These are phyloP conservation scores for Sugiyamaella paludigena DNA, from an alignment of 1,139 yeast species.

Conservation along the genomic window DNA sequence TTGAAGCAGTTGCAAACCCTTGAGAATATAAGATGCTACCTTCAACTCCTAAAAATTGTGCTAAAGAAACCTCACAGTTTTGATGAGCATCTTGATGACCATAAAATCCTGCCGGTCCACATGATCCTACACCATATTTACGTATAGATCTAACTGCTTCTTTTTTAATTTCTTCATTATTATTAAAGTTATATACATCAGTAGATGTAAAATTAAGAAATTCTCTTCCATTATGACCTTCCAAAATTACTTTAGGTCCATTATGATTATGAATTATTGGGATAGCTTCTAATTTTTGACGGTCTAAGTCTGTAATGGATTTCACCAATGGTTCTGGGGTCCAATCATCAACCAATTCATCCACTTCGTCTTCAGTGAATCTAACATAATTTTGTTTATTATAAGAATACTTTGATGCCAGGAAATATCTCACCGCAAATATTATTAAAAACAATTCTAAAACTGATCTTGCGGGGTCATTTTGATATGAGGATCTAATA, in stretches of 20 bases:
- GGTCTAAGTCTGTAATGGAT: constrained; percentile 50
- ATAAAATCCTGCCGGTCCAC: constrained; percentile 97
- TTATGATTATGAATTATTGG: constrained; percentile 64
- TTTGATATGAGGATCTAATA: constrained; percentile 82
- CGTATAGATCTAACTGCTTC: constrained; percentile 60
- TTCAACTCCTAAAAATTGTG: constrained; percentile 73
- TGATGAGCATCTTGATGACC: constrained; percentile 95
- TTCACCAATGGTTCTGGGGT: constrained; percentile 78
- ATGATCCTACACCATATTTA: constrained; percentile 91
- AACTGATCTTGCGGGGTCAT: constrained; percentile 89
- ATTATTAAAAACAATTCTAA: constrained; percentile 74
- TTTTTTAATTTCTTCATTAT: constrained; percentile 48
- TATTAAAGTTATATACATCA: constrained; percentile 60
- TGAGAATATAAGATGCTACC: constrained; percentile 87
- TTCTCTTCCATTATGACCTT: constrained; percentile 23
- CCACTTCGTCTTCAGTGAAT: constrained; percentile 66
- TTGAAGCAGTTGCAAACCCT: constrained; percentile 85
- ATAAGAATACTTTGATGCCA: constrained; percentile 76
- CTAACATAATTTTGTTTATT: constrained; percentile 69
- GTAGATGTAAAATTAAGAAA: constrained; percentile 38
- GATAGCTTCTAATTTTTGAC: constrained; percentile 59
- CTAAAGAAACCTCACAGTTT: constrained; percentile 70
- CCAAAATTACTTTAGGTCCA: constrained; percentile 48
- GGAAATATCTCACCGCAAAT: constrained; percentile 84
- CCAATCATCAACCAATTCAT: constrained; percentile 88